Evolutionary conservation across 1,139 yeast species (phyloP).

Genomic region (Eremothecium coryli): DNA sequence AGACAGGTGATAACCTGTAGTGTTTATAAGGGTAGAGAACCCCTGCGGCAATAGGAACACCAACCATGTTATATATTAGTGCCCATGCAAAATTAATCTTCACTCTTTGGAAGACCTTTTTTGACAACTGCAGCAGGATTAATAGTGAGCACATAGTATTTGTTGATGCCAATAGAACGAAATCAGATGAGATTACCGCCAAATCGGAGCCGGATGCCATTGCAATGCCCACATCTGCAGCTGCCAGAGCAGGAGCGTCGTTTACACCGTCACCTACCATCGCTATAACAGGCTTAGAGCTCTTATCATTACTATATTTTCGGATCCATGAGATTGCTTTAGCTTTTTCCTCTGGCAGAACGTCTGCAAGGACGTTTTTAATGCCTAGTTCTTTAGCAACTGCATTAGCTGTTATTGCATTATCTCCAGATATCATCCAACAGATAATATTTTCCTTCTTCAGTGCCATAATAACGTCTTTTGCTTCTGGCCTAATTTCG

Average conservation of each 20-base stretch:
- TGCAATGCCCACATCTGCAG: constrained; percentile 53
- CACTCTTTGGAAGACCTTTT: constrained; percentile 43
- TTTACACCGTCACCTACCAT: constrained; percentile 61
- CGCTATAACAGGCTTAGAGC: constrained; percentile 40
- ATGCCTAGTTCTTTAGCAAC: constrained; percentile 61
- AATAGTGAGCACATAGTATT: constrained; percentile 43
- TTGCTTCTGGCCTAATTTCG: constrained; percentile 54
- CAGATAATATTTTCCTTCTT: constrained; percentile 42
- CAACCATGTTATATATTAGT: constrained; percentile 43
- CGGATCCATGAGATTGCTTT: constrained; percentile 49
- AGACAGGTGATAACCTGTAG: constrained; percentile 47
- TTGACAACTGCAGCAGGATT: constrained; percentile 40
- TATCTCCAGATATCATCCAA: constrained; percentile 64
- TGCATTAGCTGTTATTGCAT: constrained; percentile 54
- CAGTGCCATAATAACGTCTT: constrained; percentile 41
- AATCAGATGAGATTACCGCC: constrained; percentile 51
- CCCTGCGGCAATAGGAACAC: constrained; percentile 57
- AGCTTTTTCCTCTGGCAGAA: constrained; percentile 65
- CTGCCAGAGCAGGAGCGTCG: constrained; percentile 54
- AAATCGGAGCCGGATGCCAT: constrained; percentile 51
- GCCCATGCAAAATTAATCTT: constrained; percentile 51
- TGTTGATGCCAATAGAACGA: constrained; percentile 36
- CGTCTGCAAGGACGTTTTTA: constrained; percentile 58
- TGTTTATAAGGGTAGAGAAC: constrained; percentile 48
- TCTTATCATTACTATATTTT: constrained; percentile 25